phyloP scores from a whole-genome alignment of 352 stramenopile species.

The Phytophthora macrochlamydospora region DNA sequence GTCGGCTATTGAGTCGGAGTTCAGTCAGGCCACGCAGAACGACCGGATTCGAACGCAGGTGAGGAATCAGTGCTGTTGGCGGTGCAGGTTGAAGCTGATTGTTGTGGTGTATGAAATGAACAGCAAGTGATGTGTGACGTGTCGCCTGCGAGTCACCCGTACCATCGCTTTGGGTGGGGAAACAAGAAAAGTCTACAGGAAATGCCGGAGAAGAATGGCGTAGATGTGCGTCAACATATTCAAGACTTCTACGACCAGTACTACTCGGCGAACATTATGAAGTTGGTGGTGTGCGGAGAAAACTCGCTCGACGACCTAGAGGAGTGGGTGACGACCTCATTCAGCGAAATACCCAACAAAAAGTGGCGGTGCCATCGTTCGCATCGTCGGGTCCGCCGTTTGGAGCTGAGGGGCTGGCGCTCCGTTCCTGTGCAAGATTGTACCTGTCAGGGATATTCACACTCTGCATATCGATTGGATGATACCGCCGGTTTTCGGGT shows the following conservation, averaged over 20 bases:
- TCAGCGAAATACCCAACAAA: slow-evolving; percentile 69
- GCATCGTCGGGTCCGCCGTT: slow-evolving; percentile 50
- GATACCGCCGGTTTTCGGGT: slow-evolving; percentile 71
- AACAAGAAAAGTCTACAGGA: slow-evolving; percentile 78
- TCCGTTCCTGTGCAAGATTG: slow-evolving; percentile 65
- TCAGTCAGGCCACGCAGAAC: slow-evolving; percentile 78
- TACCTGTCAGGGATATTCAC: slow-evolving; percentile 82
- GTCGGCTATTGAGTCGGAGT: slow-evolving; percentile 89
- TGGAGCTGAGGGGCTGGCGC: slow-evolving; percentile 41
- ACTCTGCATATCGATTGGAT: slow-evolving; percentile 80
- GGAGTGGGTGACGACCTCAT: slow-evolving; percentile 64
- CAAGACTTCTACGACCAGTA: slow-evolving; percentile 67
- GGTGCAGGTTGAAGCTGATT: not conserved
- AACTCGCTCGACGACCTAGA: slow-evolving; percentile 76
- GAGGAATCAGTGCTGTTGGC: not conserved
- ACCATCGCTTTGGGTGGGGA: slow-evolving; percentile 85
- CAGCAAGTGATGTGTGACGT: slow-evolving; percentile 84
- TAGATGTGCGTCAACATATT: slow-evolving; percentile 69
- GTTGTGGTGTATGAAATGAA: slow-evolving; percentile 23
- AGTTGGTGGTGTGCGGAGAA: slow-evolving; percentile 79
- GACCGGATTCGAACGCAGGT: slow-evolving; percentile 61
- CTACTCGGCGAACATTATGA: slow-evolving; percentile 88
- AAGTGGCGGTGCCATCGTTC: slow-evolving; percentile 51
- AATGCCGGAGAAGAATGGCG: slow-evolving; percentile 38
- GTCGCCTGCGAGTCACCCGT: slow-evolving; percentile 62